Percentiles rank a stretch among this genome's conserved stretches.
Evolutionary conservation across 23 red algal species (phyloP).

Genomic region (Gracilaria gracilis): DNA sequence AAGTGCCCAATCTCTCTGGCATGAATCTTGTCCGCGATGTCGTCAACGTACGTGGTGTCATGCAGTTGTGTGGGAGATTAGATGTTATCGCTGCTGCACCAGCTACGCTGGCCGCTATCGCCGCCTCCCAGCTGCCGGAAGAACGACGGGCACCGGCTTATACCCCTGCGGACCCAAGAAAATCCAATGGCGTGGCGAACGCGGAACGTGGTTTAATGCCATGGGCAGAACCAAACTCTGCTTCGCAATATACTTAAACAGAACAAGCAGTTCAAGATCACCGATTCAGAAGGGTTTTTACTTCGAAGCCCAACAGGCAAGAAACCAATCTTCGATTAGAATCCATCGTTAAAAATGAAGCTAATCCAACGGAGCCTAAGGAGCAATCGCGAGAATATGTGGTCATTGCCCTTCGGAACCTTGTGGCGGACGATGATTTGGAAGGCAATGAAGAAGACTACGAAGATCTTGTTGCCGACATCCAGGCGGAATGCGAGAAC

Average conservation of each 20-base stretch:
- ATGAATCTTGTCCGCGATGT: conserved; percentile 28
- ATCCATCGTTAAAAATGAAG: background rate
- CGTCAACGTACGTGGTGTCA: conserved; percentile 43
- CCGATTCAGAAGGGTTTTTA: too few species aligned
- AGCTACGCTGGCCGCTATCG: conserved; percentile 32
- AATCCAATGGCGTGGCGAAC: background rate
- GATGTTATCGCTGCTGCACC: conserved; percentile 43
- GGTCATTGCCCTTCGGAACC: too few species aligned
- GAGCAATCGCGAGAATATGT: too few species aligned
- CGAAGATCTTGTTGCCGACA: conserved; percentile 61
- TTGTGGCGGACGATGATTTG: too few species aligned
- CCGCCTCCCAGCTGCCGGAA: background rate
- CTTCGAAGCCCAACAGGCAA: background rate
- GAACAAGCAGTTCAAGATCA: background rate
- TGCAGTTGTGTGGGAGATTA: conserved; percentile 40
- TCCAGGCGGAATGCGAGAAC: conserved; percentile 44
- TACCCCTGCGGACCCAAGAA: background rate
- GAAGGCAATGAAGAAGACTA: conserved; percentile 61
- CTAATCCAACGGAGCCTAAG: too few species aligned
- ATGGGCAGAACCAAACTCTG: background rate
- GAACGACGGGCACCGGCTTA: background rate
- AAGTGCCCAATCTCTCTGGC: conserved; percentile 29
- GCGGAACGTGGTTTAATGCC: background rate
- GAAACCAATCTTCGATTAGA: background rate
- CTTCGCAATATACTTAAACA: background rate